phyloP scores from a whole-genome alignment of 2,329 filamentous ascomycete genomes.

The Madurella mycetomatis region DNA sequence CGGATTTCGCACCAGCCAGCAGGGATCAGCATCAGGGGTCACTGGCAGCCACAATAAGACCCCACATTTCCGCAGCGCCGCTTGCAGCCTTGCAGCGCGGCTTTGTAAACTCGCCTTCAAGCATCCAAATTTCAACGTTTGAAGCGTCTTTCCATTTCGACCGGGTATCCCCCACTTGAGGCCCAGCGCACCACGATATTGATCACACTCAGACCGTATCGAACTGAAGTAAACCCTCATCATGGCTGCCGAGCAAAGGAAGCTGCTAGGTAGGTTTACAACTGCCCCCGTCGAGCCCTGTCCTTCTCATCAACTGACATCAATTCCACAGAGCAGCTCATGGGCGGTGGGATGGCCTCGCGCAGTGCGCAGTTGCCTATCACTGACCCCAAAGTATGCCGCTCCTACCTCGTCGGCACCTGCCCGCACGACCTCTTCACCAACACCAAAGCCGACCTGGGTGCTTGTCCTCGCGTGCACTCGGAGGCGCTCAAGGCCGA shows the following conservation, averaged over 20 bases:
- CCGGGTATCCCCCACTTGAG: too few relatives aligned
- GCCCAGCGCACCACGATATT: neutral
- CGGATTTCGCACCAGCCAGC: neutral
- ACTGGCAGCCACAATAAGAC: neutral
- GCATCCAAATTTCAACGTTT: neutral
- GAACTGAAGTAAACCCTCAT: neutral
- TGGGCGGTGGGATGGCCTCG: constrained; percentile 69
- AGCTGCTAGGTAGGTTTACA: constrained; percentile 67
- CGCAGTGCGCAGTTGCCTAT: constrained; percentile 80
- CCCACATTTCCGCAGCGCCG: neutral
- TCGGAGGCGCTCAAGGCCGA: constrained; percentile 83
- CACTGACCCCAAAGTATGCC: constrained; percentile 89
- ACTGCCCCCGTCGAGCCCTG: neutral
- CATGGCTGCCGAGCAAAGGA: constrained; percentile 97
- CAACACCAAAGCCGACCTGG: constrained; percentile 97
- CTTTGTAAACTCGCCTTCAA: neutral
- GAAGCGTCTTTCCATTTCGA: neutral
- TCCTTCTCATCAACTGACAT: constrained; percentile 7
- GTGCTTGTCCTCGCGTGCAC: constrained; percentile 82
- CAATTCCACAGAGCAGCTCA: constrained; percentile 70
- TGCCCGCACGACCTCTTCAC: constrained; percentile 99
- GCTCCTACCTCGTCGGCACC: constrained; percentile 86
- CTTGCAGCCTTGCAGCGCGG: neutral
- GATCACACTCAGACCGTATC: neutral
- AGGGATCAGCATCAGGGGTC: neutral